phyloP scores from a whole-genome alignment of 176 grass and related monocot genomes.

The Pontederia crassipes region DNA sequence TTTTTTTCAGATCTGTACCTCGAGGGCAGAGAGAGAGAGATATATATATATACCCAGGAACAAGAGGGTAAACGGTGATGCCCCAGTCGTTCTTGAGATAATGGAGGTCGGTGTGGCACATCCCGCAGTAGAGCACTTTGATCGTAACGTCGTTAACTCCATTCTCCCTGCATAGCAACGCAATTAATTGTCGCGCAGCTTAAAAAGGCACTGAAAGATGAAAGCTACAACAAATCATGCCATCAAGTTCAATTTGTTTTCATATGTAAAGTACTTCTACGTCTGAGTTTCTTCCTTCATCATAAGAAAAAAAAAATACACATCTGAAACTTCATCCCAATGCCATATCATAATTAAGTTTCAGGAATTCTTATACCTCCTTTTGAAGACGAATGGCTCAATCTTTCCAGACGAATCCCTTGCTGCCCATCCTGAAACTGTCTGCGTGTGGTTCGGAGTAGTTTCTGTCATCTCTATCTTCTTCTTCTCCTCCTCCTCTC shows the following conservation, averaged over 20 bases:
- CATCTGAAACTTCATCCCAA: neutral
- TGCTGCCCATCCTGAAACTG: slow-evolving; percentile 55
- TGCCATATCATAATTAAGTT: too few relatives aligned
- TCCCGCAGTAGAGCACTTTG: slow-evolving; percentile 61
- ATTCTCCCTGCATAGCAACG: slow-evolving; percentile 26
- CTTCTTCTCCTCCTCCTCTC: neutral
- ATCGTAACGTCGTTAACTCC: slow-evolving; percentile 58
- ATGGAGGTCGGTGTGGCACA: slow-evolving; percentile 81
- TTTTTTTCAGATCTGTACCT: too few relatives aligned
- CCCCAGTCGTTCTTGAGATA: slow-evolving; percentile 62
- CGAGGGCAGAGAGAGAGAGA: neutral
- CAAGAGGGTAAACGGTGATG: slow-evolving; percentile 59
- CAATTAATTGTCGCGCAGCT: neutral
- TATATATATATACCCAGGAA: slow-evolving; percentile 25
- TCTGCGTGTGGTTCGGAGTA: slow-evolving; percentile 48
- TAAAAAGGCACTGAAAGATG: too few relatives aligned
- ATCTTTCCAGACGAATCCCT: slow-evolving; percentile 44
- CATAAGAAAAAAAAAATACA: neutral
- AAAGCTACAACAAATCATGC: too few relatives aligned
- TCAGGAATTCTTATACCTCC: slow-evolving; percentile 25
- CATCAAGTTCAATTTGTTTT: too few relatives aligned
- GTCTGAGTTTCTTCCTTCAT: too few relatives aligned
- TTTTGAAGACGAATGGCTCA: slow-evolving; percentile 45
- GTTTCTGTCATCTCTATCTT: slow-evolving; percentile 33
- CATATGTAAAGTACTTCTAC: too few relatives aligned